Evolutionary conservation across 2,329 filamentous ascomycete species (phyloP).

Genomic region (Penicillium sp.): DNA sequence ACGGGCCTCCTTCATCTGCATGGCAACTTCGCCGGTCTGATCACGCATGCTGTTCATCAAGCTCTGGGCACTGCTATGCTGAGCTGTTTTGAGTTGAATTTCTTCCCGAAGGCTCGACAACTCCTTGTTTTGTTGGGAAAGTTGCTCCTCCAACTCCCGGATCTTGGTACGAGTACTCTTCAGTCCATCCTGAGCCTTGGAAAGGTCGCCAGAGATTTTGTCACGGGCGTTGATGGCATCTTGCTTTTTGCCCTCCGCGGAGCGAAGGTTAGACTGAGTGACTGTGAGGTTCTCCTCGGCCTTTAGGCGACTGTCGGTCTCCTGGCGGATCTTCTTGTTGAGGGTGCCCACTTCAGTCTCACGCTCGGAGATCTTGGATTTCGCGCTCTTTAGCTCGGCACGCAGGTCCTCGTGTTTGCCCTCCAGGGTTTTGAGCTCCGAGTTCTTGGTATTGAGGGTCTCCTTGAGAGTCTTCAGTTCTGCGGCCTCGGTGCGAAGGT

Average conservation of each 20-base stretch:
- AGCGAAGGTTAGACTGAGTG: slow-evolving; percentile 74
- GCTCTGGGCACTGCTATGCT: slow-evolving; percentile 82
- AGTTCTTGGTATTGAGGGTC: slow-evolving; percentile 65
- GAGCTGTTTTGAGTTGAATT: slow-evolving; percentile 77
- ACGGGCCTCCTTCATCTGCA: slow-evolving; percentile 87
- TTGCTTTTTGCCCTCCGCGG: slow-evolving; percentile 75
- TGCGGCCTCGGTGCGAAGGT: slow-evolving; percentile 73
- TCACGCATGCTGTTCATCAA: slow-evolving; percentile 91
- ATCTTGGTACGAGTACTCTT: slow-evolving; percentile 58
- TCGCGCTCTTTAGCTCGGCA: slow-evolving; percentile 69
- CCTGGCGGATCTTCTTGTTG: slow-evolving; percentile 75
- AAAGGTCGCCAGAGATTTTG: slow-evolving; percentile 69
- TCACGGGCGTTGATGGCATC: slow-evolving; percentile 75
- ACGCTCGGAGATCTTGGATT: slow-evolving; percentile 70
- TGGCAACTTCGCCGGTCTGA: slow-evolving; percentile 81
- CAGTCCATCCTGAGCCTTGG: slow-evolving; percentile 72
- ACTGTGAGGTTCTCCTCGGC: slow-evolving; percentile 78
- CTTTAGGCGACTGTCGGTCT: slow-evolving; percentile 69
- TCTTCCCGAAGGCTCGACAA: slow-evolving; percentile 73
- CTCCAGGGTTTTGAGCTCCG: slow-evolving; percentile 75
- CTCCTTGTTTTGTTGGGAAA: slow-evolving; percentile 68
- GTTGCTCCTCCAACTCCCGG: slow-evolving; percentile 73
- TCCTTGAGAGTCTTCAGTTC: slow-evolving; percentile 74
- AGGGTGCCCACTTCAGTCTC: slow-evolving; percentile 76
- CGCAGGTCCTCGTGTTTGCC: slow-evolving; percentile 79